phyloP scores from a whole-genome alignment of 1,139 yeast species.

The Lodderomyces parapsilosis region DNA sequence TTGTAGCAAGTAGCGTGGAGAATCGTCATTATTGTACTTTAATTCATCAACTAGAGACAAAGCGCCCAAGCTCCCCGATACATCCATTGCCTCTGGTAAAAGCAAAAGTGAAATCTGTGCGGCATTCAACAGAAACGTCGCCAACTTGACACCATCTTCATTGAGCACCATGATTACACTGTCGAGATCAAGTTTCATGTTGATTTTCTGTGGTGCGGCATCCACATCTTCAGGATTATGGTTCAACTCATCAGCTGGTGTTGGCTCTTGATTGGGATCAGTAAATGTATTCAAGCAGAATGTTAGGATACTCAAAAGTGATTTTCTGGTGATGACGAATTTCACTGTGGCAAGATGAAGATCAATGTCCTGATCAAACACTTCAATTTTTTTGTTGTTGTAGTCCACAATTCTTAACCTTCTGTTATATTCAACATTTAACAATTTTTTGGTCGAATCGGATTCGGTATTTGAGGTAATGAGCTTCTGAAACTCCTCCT shows the following conservation, averaged over 20 bases:
- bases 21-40: conserved; percentile 59
- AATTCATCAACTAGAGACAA: conserved; percentile 76
- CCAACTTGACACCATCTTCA: conserved; percentile 81
- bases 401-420: conserved; percentile 61
- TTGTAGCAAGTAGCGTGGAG: conserved; percentile 63
- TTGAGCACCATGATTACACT: conserved; percentile 75
- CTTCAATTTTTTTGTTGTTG: conserved; percentile 58
- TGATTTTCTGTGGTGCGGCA: conserved; percentile 69
- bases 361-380: conserved; percentile 76
- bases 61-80: conserved; percentile 76
- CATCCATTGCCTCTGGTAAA: conserved; percentile 76
- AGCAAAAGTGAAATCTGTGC: conserved; percentile 68
- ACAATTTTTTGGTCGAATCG: conserved; percentile 44
- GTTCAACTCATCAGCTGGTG: conserved; percentile 66
- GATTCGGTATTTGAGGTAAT: conserved; percentile 59
- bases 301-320: conserved; percentile 75
- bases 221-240: conserved; percentile 58
- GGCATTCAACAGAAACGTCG: conserved; percentile 72
- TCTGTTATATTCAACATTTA: conserved; percentile 61
- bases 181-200: conserved; percentile 66
- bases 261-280: conserved; percentile 67
- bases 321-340: conserved; percentile 73
- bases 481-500: conserved; percentile 64
- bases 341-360: conserved; percentile 78
- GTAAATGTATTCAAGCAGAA: conserved; percentile 86